A percentile compares a stretch with the other conserved stretches of the same genome.
These are phyloP conservation scores for Chaetoceros tenuissimus DNA, from an alignment of 108 stramenopile genomes.

Conservation along the genomic window DNA sequence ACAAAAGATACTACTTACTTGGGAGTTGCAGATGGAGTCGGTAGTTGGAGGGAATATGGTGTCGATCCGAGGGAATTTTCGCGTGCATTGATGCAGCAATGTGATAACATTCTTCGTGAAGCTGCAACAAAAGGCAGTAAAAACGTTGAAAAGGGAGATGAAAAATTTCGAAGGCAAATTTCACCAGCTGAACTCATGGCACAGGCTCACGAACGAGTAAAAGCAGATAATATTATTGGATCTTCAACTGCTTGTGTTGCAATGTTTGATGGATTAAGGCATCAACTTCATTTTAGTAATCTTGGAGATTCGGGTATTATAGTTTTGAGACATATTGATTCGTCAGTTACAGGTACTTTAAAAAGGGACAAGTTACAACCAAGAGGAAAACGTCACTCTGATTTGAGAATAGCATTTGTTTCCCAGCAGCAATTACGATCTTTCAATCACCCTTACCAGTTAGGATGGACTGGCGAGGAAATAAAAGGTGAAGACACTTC, in stretches of 20 bases:
- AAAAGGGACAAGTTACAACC: slow-evolving; percentile 71
- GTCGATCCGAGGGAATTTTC: slow-evolving; percentile 91
- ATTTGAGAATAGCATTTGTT: slow-evolving; percentile 87
- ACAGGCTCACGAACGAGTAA: slow-evolving; percentile 69
- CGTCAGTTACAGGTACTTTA: slow-evolving; percentile 78
- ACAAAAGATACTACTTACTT: slow-evolving; percentile 68
- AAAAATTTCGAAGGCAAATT: slow-evolving; percentile 44
- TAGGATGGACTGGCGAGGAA: slow-evolving; percentile 87
- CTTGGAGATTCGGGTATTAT: slow-evolving; percentile 94
- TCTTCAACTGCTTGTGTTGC: slow-evolving; percentile 86
- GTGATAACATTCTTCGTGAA: slow-evolving; percentile 52
- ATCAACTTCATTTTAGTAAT: slow-evolving; percentile 91
- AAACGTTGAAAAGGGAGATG: slow-evolving; percentile 38
- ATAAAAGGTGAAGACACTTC: slow-evolving; percentile 42
- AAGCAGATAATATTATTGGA: slow-evolving; percentile 75
- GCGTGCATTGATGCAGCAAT: slow-evolving; percentile 76
- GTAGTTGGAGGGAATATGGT: slow-evolving; percentile 89
- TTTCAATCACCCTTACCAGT: slow-evolving; percentile 94
- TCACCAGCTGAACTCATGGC: slow-evolving; percentile 59
- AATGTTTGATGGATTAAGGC: slow-evolving; percentile 79
- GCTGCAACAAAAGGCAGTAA: slow-evolving; percentile 29
- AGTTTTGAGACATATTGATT: slow-evolving; percentile 91
- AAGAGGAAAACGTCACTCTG: slow-evolving; percentile 61
- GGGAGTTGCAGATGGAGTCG: slow-evolving; percentile 96
- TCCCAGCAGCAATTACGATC: slow-evolving; percentile 91